Evolutionary conservation across 768 basidiomycete genomes (phyloP).

Genomic region (Pulveroboletus sp.): DNA sequence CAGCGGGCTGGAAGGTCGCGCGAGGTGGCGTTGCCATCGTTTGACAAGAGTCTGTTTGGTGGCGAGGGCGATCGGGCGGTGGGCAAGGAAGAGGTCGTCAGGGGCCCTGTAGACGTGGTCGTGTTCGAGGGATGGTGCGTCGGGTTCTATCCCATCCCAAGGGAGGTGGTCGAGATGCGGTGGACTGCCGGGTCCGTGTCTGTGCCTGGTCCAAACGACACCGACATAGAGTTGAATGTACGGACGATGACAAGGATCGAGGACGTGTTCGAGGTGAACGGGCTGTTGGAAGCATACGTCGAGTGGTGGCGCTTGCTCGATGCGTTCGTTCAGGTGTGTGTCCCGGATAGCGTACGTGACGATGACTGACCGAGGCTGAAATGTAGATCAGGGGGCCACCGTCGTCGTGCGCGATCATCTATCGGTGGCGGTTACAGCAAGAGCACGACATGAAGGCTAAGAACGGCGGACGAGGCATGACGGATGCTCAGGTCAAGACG

Average conservation of each 20-base stretch:
- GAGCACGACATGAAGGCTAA: constrained; percentile 82
- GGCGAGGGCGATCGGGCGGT: constrained; percentile 83
- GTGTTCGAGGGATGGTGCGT: constrained; percentile 96
- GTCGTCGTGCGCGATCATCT: constrained; percentile 53
- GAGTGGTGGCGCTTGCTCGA: constrained; percentile 70
- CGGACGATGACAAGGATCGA: constrained; percentile 40
- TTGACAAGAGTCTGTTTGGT: constrained; percentile 78
- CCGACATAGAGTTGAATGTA: constrained; percentile 26
- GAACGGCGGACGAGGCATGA: constrained; percentile 89
- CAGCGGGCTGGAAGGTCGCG: no score
- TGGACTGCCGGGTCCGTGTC: constrained; percentile 50
- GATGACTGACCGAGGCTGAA: constrained; percentile 3
- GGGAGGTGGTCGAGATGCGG: constrained; percentile 45
- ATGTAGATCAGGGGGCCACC: constrained; percentile 38
- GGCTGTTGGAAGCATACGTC: constrained; percentile 53
- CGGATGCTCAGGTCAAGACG: constrained; percentile 69
- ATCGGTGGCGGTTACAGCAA: constrained; percentile 86
- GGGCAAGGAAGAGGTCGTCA: constrained; percentile 36
- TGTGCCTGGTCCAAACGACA: constrained; percentile 21
- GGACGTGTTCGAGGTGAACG: constrained; percentile 63
- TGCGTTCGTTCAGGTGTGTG: constrained; percentile 68
- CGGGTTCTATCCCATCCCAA: constrained; percentile 69
- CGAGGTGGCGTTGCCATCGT: constrained; percentile 61
- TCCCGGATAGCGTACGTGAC: not conserved
- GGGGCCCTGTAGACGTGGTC: constrained; percentile 67